Evolutionary conservation across 2,329 filamentous ascomycete genomes (phyloP).

Genomic region (Pseudocercospora fijiensis): DNA sequence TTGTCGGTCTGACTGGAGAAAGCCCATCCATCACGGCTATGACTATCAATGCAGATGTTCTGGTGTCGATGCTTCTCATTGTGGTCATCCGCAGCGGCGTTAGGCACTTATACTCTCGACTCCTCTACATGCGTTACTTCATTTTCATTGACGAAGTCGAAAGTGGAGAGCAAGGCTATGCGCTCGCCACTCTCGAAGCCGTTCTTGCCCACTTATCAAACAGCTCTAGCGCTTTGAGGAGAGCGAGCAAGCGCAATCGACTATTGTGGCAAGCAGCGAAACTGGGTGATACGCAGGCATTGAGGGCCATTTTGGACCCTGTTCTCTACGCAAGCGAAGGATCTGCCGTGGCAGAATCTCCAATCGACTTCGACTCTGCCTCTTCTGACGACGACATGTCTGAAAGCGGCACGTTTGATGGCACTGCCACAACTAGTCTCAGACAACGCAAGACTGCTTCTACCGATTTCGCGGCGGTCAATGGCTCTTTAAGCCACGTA

Average conservation of each 20-base stretch:
- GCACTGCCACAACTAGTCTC: constrained; percentile 5
- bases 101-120: constrained; percentile 78
- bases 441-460: neutral
- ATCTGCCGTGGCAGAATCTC: constrained; percentile 22
- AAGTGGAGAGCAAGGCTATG: constrained; percentile 92
- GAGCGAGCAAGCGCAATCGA: constrained; percentile 81
- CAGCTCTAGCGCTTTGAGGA: constrained; percentile 77
- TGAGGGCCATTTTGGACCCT: constrained; percentile 78
- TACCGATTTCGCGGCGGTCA: constrained; percentile 36
- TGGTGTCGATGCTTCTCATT: constrained; percentile 86
- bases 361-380: constrained; percentile 16
- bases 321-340: constrained; percentile 19
- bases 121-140: constrained; percentile 95
- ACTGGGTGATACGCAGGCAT: constrained; percentile 70
- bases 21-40: constrained; percentile 47
- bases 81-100: constrained; percentile 91
- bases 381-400: constrained; percentile 23
- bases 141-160: constrained; percentile 98
- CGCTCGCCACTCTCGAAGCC: constrained; percentile 91
- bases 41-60: constrained; percentile 80
- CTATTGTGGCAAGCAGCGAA: constrained; percentile 83
- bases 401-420: constrained; percentile 22
- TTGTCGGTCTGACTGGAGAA: constrained; percentile 34
- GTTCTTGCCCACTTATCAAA: constrained; percentile 83
- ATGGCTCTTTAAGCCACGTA: constrained; percentile 68